Evolutionary conservation across 345 rosid species (phyloP).

Genomic region (Pistacia integerrima): DNA sequence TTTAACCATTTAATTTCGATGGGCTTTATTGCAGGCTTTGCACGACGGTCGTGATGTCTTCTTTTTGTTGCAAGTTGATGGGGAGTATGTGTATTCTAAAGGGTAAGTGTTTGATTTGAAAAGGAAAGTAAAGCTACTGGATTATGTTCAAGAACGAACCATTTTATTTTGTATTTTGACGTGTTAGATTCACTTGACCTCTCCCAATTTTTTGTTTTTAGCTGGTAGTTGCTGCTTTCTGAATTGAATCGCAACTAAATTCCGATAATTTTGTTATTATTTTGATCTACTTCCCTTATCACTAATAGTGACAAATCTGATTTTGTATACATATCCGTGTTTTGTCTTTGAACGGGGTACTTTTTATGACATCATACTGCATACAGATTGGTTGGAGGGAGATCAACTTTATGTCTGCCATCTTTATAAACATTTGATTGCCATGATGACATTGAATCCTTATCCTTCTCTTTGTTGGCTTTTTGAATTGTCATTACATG

Average conservation of each 20-base stretch:
- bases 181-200: slow-evolving; percentile 1
- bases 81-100: slow-evolving; percentile 74
- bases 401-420: not conserved
- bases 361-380: not conserved
- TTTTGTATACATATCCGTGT: not conserved
- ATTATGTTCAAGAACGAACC: not conserved
- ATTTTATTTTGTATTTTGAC: not conserved
- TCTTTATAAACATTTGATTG: not conserved
- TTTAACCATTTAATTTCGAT: not conserved
- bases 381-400: not conserved
- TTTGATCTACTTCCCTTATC: not conserved
- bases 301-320: not conserved
- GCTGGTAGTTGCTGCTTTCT: not conserved
- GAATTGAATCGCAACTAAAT: not conserved
- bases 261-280: not conserved
- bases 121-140: not conserved
- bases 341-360: not conserved
- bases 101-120: slow-evolving; percentile 48
- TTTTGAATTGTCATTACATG: not conserved
- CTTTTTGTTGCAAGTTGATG: slow-evolving; percentile 88
- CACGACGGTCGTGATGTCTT: slow-evolving; percentile 87
- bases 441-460: not conserved
- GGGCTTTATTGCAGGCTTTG: slow-evolving; percentile 59
- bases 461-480: not conserved
- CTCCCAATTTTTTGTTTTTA: not conserved